Base-by-base conservation (phyloP, 179 eudicot species). In the Gypsophila paniculata region DNA sequence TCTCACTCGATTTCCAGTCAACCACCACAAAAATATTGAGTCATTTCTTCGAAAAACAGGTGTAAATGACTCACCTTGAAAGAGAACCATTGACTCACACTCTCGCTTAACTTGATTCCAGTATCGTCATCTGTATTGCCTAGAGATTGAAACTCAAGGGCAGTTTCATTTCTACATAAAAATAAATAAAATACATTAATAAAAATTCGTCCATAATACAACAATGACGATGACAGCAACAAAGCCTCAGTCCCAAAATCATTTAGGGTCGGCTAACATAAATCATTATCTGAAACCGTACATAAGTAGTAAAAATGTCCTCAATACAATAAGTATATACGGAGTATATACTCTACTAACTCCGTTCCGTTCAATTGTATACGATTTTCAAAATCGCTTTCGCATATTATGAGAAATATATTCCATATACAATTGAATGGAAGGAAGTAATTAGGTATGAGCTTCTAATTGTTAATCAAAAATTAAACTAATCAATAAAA, bases 31-130 rank as follows among this genome's bases (percentile, higher is more conserved):
- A 23, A 2, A 42, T 42, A 42, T 9, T 6, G 21, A 53, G 8
- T 21, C 36, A 25, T 68, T 73, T 21, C 9, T 2, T 21, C 2
- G 34, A 72, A 18, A 2, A 14, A 38, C 15, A 55, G 15, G 54
- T 12, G 39, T 38, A 17, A 53, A 52, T 10, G 32, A 53, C 79
- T 79, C 71, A 69, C 82, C 79, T 76, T 70, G 34, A 68, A 65
- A 22, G 76, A 73, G 62, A 64, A 48, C 73, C 79, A 72, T 22
- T 75, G 77, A 7, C 44, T 48, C 23, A 61, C 74, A 72, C 44
- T 74, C 55, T 72, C 77, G 62, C 61, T 72, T 58, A 79, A 60
- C 60, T 12, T 19, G 54, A 29, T 18, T 19, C 34, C 68, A 22
- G 70, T 49, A 68, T 14, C 25, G 68, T 53, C 59, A 75, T 46